Conservation (phyloP, 2,329 filamentous ascomycete genomes). For the Xylariales sp. region DNA sequence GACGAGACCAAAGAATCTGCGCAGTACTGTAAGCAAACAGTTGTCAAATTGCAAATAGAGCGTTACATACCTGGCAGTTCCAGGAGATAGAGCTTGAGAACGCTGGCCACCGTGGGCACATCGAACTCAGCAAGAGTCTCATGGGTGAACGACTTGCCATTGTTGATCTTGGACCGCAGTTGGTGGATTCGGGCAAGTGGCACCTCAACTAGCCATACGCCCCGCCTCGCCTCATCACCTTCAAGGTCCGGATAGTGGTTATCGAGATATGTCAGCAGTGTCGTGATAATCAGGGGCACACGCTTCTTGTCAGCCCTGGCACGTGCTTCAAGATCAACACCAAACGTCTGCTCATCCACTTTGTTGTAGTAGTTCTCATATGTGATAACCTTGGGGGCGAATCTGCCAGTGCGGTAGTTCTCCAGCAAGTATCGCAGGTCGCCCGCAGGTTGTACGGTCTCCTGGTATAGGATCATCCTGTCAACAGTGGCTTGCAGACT, state of each 20-base stretch:
- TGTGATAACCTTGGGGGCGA: constrained; percentile 81
- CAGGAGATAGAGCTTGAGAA: constrained; percentile 89
- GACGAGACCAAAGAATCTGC: constrained; percentile 95
- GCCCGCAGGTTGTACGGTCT: constrained; percentile 90
- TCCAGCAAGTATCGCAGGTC: constrained; percentile 93
- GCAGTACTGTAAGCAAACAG: constrained; percentile 18
- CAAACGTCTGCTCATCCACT: constrained; percentile 95
- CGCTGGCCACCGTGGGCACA: constrained; percentile 86
- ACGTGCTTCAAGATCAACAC: constrained; percentile 93
- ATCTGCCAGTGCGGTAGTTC: constrained; percentile 93
- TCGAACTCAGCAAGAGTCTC: constrained; percentile 85
- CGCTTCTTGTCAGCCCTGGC: constrained; percentile 93
- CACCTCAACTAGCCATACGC: constrained; percentile 92
- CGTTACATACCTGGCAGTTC: constrained; percentile 77
- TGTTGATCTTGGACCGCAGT: constrained; percentile 78
- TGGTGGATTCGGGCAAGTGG: constrained; percentile 81
- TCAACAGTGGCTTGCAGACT: constrained; percentile 93
- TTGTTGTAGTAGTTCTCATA: constrained; percentile 99
- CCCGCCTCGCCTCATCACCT: constrained; percentile 86
- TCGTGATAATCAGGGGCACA: constrained; percentile 87
- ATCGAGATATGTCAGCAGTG: constrained; percentile 90
- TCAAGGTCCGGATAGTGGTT: constrained; percentile 97
- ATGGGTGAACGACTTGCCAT: constrained; percentile 72
- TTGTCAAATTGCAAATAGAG: not conserved
- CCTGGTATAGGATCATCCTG: constrained; percentile 98